Evolutionary conservation across 805 yeast genomes (phyloP), one percentile per base, ranked within the genome.

Genomic region (Barnettozyma californica): DNA sequence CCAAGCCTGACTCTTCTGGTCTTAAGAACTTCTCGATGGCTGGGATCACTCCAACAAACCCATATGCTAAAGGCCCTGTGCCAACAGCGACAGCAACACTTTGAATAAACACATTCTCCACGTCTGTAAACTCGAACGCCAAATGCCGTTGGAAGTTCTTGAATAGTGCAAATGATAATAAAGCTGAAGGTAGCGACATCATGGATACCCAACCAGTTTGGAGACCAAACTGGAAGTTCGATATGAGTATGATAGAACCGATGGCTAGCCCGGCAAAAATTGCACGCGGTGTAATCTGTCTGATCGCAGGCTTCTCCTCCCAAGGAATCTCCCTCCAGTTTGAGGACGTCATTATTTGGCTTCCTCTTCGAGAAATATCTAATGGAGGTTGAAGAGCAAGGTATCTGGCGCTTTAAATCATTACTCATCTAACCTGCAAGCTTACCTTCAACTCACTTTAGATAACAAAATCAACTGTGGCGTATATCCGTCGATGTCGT

Each of bases 131-230:
- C 1, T 82, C 81, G 34, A 65, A 66, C 7, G 57, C 54, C 11
- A 74, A 47, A 5, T 54, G 47, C 1, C 54, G 44, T 21, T 73
- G 71, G 2, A 84, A 57, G 4, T 80, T 68, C 57, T 83, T 87
- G 71, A 91, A 92, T 18, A 86, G 70, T 0, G 97, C 85, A 64
- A 81, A 91, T 0, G 95, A 97, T 23, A 92, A 67, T 45, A 92
- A 67, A 0, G 98, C 97, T 5, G 96, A 84, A 0, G 99, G 98
- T 47, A 92, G 71, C 20, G 96, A 87, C 99, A 92, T 94, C 99
- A 92, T 92, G 10, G 97, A 89, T 6, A 94, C 97, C 99, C 99
- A 92, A 2, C 99, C 99, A 0, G 97, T 92, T 63, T 92, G 99
- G 19, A 92, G 71, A 1, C 98, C 99, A 64, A 92, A 92, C 63